A percentile compares a stretch with the other conserved stretches of the same genome.
phyloP scores from a whole-genome alignment of 805 yeast species.

The Saturnispora silvae region DNA sequence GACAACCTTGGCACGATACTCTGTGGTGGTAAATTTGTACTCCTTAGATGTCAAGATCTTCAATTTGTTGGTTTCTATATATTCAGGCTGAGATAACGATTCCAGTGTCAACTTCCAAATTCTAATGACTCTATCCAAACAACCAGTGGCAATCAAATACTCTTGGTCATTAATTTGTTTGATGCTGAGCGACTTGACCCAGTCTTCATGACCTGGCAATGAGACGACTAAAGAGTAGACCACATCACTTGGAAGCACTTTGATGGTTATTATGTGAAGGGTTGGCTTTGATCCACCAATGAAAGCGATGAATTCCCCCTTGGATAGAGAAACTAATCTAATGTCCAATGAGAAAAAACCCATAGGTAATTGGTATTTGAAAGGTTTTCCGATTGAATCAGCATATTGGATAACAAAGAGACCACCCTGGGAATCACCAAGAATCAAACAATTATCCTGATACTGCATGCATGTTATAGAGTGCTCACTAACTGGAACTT shows the following conservation, averaged over 20 bases:
- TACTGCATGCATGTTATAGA: constrained; percentile 11
- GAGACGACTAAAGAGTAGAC: constrained; percentile 43
- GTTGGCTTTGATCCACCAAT: constrained; percentile 61
- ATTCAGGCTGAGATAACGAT: constrained; percentile 40
- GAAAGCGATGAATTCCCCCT: constrained; percentile 38
- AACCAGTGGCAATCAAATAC: constrained; percentile 72
- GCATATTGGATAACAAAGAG: constrained; percentile 28
- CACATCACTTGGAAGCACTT: constrained; percentile 19
- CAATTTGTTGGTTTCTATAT: constrained; percentile 35
- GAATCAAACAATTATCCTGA: constrained; percentile 32
- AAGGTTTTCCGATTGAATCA: constrained; percentile 20
- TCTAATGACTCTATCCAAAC: constrained; percentile 87
- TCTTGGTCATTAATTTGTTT: constrained; percentile 28
- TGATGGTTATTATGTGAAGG: constrained; percentile 32
- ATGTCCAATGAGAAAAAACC: constrained; percentile 43
- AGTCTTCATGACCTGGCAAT: constrained; percentile 89
- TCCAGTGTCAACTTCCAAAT: constrained; percentile 68
- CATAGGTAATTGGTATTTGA: constrained; percentile 25
- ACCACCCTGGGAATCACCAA: constrained; percentile 58
- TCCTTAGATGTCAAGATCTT: constrained; percentile 60
- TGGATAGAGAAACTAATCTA: constrained; percentile 22
- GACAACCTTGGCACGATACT: constrained; percentile 37
- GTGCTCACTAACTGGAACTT: constrained; percentile 12
- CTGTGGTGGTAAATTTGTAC: constrained; percentile 43
- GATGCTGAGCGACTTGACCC: constrained; percentile 74